phyloP scores from a whole-genome alignment of 179 eudicot species.

The Drosera spatulata region DNA sequence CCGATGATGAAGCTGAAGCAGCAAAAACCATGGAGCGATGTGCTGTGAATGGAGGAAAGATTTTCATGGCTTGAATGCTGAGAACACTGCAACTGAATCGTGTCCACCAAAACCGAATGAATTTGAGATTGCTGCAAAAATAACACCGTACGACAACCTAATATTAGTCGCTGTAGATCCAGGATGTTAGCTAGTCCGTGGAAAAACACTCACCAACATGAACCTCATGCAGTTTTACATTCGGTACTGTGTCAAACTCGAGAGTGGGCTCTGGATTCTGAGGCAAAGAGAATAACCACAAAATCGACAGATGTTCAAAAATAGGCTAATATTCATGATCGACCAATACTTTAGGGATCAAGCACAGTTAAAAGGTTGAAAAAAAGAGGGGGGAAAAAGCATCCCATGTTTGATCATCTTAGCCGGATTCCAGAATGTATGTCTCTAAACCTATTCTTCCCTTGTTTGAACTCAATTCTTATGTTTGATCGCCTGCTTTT shows the following conservation, averaged over 20 bases:
- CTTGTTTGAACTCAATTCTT: too few species aligned
- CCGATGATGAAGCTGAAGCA: too few species aligned
- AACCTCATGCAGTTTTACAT: slow-evolving; percentile 73
- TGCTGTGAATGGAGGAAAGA: slow-evolving; percentile 39
- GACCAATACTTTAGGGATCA: too few species aligned
- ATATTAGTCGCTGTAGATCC: neutral
- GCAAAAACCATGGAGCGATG: too few species aligned
- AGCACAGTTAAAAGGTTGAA: too few species aligned
- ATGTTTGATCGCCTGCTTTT: too few species aligned
- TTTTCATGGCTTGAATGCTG: slow-evolving; percentile 26
- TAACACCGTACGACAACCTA: neutral
- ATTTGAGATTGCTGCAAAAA: slow-evolving; percentile 74
- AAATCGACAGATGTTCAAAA: too few species aligned
- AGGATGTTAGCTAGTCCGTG: neutral
- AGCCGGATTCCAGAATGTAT: too few species aligned
- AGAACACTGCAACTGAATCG: slow-evolving; percentile 31
- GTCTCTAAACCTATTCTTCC: too few species aligned
- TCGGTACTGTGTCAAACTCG: slow-evolving; percentile 83
- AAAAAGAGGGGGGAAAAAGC: too few species aligned
- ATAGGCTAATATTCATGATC: too few species aligned
- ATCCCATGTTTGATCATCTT: too few species aligned
- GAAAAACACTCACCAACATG: slow-evolving; percentile 66
- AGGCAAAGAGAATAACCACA: slow-evolving; percentile 4
- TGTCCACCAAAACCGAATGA: slow-evolving; percentile 76
- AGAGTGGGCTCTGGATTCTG: slow-evolving; percentile 92